Percentiles rank a stretch among this genome's conserved stretches.
Evolutionary conservation across 2,329 filamentous ascomycete genomes (phyloP).

Genomic region (Blastomyces gilchristii): DNA sequence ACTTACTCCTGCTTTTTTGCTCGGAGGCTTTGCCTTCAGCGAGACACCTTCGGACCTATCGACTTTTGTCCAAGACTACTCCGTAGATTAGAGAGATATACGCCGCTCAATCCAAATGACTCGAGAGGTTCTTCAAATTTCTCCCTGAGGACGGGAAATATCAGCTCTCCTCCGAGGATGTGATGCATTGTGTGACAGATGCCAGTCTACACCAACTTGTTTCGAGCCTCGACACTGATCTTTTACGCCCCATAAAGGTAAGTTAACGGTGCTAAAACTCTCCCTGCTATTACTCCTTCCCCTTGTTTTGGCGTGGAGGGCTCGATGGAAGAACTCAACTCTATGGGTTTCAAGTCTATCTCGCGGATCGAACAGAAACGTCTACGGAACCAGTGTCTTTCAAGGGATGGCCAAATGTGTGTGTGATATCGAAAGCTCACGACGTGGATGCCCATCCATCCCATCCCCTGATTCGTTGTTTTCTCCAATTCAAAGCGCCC

Average conservation of each 20-base stretch:
- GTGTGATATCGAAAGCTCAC: neutral
- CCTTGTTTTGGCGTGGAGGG: neutral
- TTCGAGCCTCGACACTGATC: neutral
- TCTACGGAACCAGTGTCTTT: conserved; percentile 1
- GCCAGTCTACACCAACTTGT: neutral
- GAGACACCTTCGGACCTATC: neutral
- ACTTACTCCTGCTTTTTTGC: too few species aligned
- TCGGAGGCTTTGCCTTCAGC: too few species aligned
- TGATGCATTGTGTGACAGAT: neutral
- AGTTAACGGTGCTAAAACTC: neutral
- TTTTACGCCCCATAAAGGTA: neutral
- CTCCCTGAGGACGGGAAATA: neutral
- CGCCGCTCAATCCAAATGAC: conserved; percentile 1
- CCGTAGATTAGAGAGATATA: neutral
- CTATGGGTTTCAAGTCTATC: neutral
- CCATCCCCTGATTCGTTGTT: neutral
- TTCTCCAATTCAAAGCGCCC: neutral
- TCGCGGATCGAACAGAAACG: neutral
- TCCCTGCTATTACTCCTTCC: neutral
- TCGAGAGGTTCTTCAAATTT: neutral
- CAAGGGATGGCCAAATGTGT: conserved; percentile 4
- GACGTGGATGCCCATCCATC: neutral
- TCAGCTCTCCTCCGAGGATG: neutral
- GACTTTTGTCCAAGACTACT: neutral
- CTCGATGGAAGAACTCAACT: neutral